phyloP scores from a whole-genome alignment of 306 rosid species.

The Cucurbita moschata region DNA sequence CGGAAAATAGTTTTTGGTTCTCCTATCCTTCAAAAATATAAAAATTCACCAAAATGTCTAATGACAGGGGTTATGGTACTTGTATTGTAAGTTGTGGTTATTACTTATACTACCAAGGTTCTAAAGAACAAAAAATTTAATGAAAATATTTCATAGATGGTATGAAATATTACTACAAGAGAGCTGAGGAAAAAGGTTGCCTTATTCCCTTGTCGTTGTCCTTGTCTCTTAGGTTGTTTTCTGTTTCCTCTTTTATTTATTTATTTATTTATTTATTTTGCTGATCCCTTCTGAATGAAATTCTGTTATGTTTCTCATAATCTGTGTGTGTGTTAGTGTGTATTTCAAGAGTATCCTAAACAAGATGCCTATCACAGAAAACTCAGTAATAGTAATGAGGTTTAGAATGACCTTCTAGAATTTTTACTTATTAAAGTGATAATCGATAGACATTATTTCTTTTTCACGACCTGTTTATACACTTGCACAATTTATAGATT shows the following conservation, averaged over 20 bases:
- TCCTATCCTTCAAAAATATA: background rate
- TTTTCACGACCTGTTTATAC: no score
- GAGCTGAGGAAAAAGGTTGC: background rate
- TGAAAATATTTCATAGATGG: background rate
- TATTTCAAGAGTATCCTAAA: background rate
- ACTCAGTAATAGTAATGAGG: background rate
- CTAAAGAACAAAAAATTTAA: no score
- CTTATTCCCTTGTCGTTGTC: background rate
- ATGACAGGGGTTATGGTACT: background rate
- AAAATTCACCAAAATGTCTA: background rate
- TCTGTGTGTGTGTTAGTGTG: no score
- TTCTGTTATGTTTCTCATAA: background rate
- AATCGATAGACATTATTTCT: no score
- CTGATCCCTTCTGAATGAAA: background rate
- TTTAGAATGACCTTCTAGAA: no score
- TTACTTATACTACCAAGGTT: background rate
- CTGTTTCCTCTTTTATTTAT: no score
- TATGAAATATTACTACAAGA: background rate
- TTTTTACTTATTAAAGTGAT: no score
- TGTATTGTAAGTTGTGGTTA: background rate
- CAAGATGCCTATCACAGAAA: background rate
- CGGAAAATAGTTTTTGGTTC: background rate
- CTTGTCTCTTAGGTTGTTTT: background rate
- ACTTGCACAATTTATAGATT: no score
- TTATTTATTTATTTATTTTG: background rate